These are phyloP conservation scores for Globisporangium polare DNA, from an alignment of 352 stramenopile genomes.

Conservation along the genomic window DNA sequence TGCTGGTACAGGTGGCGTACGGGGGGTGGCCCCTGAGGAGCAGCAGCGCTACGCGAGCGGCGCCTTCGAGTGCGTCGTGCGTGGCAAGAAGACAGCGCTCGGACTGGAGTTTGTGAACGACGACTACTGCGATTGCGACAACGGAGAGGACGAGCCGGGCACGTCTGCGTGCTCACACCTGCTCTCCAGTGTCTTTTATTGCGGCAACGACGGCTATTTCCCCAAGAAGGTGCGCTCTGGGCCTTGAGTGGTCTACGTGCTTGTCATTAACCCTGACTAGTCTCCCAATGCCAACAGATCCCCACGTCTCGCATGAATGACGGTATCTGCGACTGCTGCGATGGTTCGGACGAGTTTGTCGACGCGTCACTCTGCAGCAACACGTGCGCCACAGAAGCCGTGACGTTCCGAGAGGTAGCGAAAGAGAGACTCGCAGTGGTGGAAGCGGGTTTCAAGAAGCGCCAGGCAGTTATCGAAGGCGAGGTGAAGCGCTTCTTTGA, in stretches of 20 bases:
- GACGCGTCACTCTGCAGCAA: conserved; percentile 29
- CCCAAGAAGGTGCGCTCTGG: conserved; percentile 34
- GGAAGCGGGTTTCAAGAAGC: conserved; percentile 42
- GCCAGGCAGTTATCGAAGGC: conserved; percentile 32
- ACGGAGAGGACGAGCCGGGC: conserved; percentile 85
- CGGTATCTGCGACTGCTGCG: conserved; percentile 97
- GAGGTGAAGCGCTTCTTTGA: conserved; percentile 48
- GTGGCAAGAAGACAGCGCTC: conserved; percentile 29
- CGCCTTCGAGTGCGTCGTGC: conserved; percentile 31
- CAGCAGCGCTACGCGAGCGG: conserved; percentile 20
- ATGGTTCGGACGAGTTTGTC: conserved; percentile 90
- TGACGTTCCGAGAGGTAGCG: conserved; percentile 31
- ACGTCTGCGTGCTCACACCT: conserved; percentile 80
- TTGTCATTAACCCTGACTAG: neutral
- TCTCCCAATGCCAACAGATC: conserved; percentile 24
- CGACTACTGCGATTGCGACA: conserved; percentile 92
- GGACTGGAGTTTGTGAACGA: conserved; percentile 78
- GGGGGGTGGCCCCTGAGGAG: conserved; percentile 36
- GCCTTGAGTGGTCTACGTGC: neutral
- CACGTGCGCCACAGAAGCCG: conserved; percentile 41
- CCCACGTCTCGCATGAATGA: conserved; percentile 89
- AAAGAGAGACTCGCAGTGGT: conserved; percentile 36
- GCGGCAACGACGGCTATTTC: conserved; percentile 64
- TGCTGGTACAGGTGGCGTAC: conserved; percentile 14
- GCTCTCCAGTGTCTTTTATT: conserved; percentile 54